Conservation (phyloP, 805 yeast genomes). For the Metschnikowia amazonensis region DNA sequence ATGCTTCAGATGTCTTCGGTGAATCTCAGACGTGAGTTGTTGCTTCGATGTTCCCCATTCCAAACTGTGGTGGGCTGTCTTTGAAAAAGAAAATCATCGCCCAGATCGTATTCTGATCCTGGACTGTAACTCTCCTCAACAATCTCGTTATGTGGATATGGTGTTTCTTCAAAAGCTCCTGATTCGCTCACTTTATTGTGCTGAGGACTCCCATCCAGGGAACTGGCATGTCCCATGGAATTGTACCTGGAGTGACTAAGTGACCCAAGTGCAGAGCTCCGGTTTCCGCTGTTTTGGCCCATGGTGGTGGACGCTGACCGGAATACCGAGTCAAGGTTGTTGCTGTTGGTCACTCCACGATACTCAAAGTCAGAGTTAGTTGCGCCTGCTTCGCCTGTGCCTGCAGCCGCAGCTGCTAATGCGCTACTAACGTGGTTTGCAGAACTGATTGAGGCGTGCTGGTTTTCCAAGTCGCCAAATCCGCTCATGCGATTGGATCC, state of each 20-base stretch:
- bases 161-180: not conserved
- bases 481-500: slow-evolving; percentile 9
- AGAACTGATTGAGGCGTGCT: slow-evolving; percentile 3
- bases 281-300: slow-evolving; percentile 11
- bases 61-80: slow-evolving; percentile 12
- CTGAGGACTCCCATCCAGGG: slow-evolving; percentile 2
- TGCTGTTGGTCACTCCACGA: slow-evolving; percentile 42
- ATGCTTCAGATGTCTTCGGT: slow-evolving; percentile 14
- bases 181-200: not conserved
- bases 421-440: not conserved
- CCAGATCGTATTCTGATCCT: slow-evolving; percentile 13
- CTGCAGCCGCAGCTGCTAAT: slow-evolving; percentile 9
- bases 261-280: slow-evolving; percentile 10
- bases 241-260: slow-evolving; percentile 15
- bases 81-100: slow-evolving; percentile 13
- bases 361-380: slow-evolving; percentile 35
- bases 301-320: slow-evolving; percentile 11
- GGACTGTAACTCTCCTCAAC: slow-evolving; percentile 4
- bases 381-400: slow-evolving; percentile 8
- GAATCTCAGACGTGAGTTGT: slow-evolving; percentile 20
- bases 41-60: slow-evolving; percentile 14
- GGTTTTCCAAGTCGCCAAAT: slow-evolving; percentile 28
- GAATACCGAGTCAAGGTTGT: slow-evolving; percentile 41
- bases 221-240: slow-evolving; percentile 9
- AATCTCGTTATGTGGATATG: slow-evolving; percentile 9